Conservation (phyloP, 139 green algal genomes). For the Trebouxia sp. region DNA sequence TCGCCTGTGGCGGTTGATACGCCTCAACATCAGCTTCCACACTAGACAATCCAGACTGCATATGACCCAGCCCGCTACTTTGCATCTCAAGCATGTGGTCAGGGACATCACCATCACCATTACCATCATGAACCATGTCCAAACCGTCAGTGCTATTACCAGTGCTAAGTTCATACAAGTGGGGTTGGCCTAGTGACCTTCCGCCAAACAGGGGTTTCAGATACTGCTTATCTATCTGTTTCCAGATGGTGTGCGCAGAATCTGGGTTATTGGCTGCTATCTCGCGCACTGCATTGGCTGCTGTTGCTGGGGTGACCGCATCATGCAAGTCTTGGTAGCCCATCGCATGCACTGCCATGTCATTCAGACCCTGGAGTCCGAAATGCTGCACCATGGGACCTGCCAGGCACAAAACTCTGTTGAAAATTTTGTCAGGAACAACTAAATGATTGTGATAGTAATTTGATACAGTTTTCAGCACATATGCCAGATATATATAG, state of each 20-base stretch:
- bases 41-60: constrained; percentile 13
- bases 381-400: constrained; percentile 46
- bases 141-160: neutral
- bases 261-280: neutral
- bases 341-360: constrained; percentile 41
- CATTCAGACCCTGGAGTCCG: constrained; percentile 47
- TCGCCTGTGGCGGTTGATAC: neutral
- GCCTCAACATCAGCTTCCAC: constrained; percentile 16
- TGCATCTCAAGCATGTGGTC: constrained; percentile 4
- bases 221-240: constrained; percentile 42
- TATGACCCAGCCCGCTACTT: neutral
- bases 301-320: neutral
- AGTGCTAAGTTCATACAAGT: constrained; percentile 1
- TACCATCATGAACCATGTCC: neutral
- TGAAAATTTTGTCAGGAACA: too few relatives aligned
- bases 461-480: too few relatives aligned
- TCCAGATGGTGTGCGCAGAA: neutral
- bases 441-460: too few relatives aligned
- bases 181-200: neutral
- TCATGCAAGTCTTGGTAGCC: constrained; percentile 33
- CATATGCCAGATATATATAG: too few relatives aligned
- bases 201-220: constrained; percentile 64
- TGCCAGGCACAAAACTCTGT: too few relatives aligned
- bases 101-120: neutral
- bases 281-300: constrained; percentile 21